These are phyloP conservation scores for Trichoderma asperellum DNA, from an alignment of 2,329 filamentous ascomycete genomes.

Conservation along the genomic window DNA sequence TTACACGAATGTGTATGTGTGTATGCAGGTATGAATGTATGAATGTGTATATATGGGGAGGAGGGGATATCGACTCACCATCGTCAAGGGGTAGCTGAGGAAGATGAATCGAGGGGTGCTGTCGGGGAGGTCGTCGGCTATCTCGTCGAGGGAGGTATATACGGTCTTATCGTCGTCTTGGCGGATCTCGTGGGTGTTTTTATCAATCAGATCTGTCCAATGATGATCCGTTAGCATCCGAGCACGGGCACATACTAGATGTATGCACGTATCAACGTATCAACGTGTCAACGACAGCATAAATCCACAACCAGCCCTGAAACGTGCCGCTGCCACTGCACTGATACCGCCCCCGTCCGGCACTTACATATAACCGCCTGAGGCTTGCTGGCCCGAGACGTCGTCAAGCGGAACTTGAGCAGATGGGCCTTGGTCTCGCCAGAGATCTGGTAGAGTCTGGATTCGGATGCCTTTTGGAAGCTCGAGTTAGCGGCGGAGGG, in stretches of 20 bases:
- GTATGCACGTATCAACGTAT: not conserved
- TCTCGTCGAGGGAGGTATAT: conserved; percentile 78
- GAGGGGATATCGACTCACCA: conserved; percentile 58
- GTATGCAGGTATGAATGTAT: not conserved
- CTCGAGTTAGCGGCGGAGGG: conserved; percentile 4
- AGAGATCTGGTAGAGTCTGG: conserved; percentile 90
- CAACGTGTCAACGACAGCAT: not conserved
- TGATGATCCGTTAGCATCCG: not conserved
- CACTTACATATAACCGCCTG: conserved; percentile 93
- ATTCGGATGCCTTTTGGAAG: conserved; percentile 66
- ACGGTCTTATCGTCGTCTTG: conserved; percentile 75
- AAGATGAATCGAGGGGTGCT: conserved; percentile 88
- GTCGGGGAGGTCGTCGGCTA: conserved; percentile 89
- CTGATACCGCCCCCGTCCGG: conserved; percentile 33
- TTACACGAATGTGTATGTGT: too few species aligned
- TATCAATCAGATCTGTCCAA: conserved; percentile 80
- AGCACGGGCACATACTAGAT: not conserved
- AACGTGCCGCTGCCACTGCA: not conserved
- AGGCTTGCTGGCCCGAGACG: conserved; percentile 81
- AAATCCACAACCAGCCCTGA: not conserved
- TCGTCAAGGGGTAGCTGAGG: conserved; percentile 85
- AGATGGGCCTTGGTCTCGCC: conserved; percentile 86
- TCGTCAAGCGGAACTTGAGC: conserved; percentile 91
- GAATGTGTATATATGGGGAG: not conserved
- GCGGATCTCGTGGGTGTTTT: conserved; percentile 85